phyloP scores from a whole-genome alignment of 805 yeast species.

The Wickerhamiella kurtzmanii region DNA sequence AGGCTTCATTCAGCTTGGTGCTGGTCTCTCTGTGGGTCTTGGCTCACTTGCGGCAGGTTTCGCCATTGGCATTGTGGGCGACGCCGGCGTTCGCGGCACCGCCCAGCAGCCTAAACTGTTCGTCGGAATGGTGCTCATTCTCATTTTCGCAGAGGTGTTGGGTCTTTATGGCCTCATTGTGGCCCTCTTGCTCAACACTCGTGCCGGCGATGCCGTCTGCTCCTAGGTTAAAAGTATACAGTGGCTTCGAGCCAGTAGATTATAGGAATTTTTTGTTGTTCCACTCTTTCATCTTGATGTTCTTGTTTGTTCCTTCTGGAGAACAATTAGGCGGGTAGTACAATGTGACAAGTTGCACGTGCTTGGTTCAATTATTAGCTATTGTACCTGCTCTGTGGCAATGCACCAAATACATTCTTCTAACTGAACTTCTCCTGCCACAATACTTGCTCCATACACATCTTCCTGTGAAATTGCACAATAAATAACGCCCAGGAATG shows the following conservation, averaged over 20 bases:
- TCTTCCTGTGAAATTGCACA: no score
- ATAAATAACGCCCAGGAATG: no score
- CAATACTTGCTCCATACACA: no score
- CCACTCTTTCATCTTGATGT: background rate
- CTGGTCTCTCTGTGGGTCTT: slow-evolving; percentile 93
- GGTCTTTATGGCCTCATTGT: slow-evolving; percentile 98
- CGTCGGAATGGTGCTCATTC: slow-evolving; percentile 95
- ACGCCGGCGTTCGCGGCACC: slow-evolving; percentile 97
- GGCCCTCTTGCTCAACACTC: slow-evolving; percentile 92
- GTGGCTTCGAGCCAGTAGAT: background rate
- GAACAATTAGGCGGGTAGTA: background rate
- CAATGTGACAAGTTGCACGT: no score
- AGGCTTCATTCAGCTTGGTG: slow-evolving; percentile 96
- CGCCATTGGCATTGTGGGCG: slow-evolving; percentile 99
- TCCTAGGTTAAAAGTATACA: slow-evolving; percentile 18
- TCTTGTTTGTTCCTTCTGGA: background rate
- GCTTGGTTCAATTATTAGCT: no score
- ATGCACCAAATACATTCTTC: no score
- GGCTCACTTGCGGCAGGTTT: slow-evolving; percentile 97
- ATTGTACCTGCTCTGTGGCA: no score
- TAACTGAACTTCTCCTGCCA: no score
- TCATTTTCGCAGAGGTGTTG: slow-evolving; percentile 97
- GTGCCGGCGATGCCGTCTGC: slow-evolving; percentile 84
- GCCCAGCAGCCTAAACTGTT: slow-evolving; percentile 97
- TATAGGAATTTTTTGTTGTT: background rate